Evolutionary conservation across 768 basidiomycete species (phyloP).

Genomic region (Pisolithus microcarpus): DNA sequence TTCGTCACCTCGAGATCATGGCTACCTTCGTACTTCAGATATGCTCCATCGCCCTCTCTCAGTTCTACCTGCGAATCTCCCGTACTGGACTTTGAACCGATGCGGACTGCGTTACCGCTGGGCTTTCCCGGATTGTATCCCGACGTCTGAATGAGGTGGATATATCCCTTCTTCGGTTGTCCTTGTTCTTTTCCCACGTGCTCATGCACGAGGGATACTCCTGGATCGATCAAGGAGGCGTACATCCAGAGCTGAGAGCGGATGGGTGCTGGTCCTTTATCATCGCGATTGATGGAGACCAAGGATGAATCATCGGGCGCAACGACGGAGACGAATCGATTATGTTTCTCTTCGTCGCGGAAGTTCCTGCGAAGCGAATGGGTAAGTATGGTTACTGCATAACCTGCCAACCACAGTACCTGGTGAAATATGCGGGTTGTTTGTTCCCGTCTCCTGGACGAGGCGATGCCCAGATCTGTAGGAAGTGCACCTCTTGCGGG

Average conservation of each 20-base stretch:
- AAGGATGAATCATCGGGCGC: conserved; percentile 58
- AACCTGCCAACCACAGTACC: conserved; percentile 28
- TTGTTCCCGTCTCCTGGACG: conserved; percentile 18
- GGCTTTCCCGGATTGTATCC: conserved; percentile 64
- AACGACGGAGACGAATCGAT: conserved; percentile 67
- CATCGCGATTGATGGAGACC: conserved; percentile 59
- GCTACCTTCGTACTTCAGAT: conserved; percentile 43
- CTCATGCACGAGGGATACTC: conserved; percentile 44
- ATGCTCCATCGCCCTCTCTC: conserved; percentile 85
- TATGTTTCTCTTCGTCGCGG: conserved; percentile 71
- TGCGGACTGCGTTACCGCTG: conserved; percentile 49
- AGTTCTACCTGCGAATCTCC: conserved; percentile 42
- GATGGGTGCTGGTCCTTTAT: conserved; percentile 74
- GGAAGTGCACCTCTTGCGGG: conserved; percentile 43
- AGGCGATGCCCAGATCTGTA: conserved; percentile 67
- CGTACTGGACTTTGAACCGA: conserved; percentile 36
- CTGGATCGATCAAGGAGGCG: conserved; percentile 63
- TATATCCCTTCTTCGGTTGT: conserved; percentile 53
- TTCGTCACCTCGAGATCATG: conserved; percentile 46
- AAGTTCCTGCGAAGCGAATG: conserved; percentile 45
- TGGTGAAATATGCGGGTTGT: conserved; percentile 77
- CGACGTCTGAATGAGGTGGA: conserved; percentile 81
- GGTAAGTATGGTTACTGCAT: background rate
- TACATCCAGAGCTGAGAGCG: conserved; percentile 62
- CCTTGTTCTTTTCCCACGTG: conserved; percentile 32